Evolutionary conservation across 108 stramenopile species (phyloP).

Genomic region (Stephanodiscus triporus): DNA sequence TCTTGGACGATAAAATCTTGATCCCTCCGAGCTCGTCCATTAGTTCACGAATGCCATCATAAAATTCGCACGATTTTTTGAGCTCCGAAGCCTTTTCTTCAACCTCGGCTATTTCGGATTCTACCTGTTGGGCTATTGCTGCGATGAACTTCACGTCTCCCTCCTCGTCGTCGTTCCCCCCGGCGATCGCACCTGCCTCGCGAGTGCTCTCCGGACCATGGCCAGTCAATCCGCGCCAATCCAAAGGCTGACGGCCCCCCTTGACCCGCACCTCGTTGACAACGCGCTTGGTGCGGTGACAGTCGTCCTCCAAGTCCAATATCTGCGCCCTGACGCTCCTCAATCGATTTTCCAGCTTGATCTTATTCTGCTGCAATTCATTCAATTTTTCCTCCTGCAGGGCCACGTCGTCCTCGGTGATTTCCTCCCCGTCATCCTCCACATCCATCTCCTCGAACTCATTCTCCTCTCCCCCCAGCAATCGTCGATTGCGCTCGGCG

Average conservation of each 20-base stretch:
- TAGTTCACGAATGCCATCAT: slow-evolving; percentile 58
- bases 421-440: slow-evolving; percentile 28
- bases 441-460: slow-evolving; percentile 15
- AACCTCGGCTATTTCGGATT: slow-evolving; percentile 41
- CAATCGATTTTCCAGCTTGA: slow-evolving; percentile 30
- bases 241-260: slow-evolving; percentile 32
- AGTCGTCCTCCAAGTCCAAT: slow-evolving; percentile 27
- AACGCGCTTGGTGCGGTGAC: slow-evolving; percentile 8
- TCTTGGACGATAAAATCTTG: slow-evolving; percentile 45
- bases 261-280: slow-evolving; percentile 41
- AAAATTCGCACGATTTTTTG: slow-evolving; percentile 54
- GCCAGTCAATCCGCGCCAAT: slow-evolving; percentile 16
- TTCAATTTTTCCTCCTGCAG: slow-evolving; percentile 49
- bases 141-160: slow-evolving; percentile 1
- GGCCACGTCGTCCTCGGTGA: slow-evolving; percentile 42
- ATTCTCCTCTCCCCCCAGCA: slow-evolving; percentile 23
- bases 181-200: slow-evolving; percentile 2
- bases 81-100: slow-evolving; percentile 52
- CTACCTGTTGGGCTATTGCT: slow-evolving; percentile 16
- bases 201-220: background rate
- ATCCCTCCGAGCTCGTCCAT: slow-evolving; percentile 72
- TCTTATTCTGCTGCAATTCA: slow-evolving; percentile 12
- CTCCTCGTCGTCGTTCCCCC: background rate
- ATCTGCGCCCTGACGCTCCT: slow-evolving; percentile 25
- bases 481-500: slow-evolving; percentile 1